Evolutionary conservation across 768 basidiomycete genomes (phyloP).

Genomic region (Pluteus cervinus): DNA sequence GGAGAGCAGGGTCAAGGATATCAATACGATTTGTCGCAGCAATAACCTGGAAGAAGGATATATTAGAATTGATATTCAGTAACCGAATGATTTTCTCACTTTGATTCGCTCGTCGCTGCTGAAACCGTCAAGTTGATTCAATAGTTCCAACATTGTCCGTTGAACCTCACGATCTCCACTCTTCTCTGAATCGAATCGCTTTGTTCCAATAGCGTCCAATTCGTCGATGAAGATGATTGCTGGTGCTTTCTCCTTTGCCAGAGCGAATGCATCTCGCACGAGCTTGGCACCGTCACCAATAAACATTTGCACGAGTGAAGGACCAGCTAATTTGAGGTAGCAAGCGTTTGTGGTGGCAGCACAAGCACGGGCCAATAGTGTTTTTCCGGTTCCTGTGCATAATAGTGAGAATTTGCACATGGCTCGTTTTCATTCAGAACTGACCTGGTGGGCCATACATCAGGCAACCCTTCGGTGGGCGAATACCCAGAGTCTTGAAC

Average conservation of each 20-base stretch:
- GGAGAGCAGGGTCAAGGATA: constrained; percentile 95
- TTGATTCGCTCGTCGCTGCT: constrained; percentile 97
- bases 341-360: constrained; percentile 98
- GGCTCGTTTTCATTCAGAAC: constrained; percentile 13
- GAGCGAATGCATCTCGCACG: constrained; percentile 95
- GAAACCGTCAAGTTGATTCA: constrained; percentile 98
- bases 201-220: constrained; percentile 97
- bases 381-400: constrained; percentile 82
- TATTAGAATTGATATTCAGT: constrained; percentile 3
- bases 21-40: constrained; percentile 99
- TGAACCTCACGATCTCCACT: constrained; percentile 99
- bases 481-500: constrained; percentile 98
- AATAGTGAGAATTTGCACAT: constrained; percentile 1
- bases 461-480: constrained; percentile 93
- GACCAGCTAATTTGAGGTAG: constrained; percentile 96
- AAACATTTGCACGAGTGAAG: constrained; percentile 99
- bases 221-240: constrained; percentile 99
- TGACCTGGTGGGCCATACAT: constrained; percentile 98
- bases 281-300: constrained; percentile 99
- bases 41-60: constrained; percentile 62
- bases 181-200: constrained; percentile 98
- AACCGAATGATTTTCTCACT: constrained; percentile 35
- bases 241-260: constrained; percentile 97
- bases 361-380: constrained; percentile 93
- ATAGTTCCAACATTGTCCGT: constrained; percentile 97